Conservation (phyloP, 2,329 filamentous ascomycete genomes). For the Talaromyces sp. region DNA sequence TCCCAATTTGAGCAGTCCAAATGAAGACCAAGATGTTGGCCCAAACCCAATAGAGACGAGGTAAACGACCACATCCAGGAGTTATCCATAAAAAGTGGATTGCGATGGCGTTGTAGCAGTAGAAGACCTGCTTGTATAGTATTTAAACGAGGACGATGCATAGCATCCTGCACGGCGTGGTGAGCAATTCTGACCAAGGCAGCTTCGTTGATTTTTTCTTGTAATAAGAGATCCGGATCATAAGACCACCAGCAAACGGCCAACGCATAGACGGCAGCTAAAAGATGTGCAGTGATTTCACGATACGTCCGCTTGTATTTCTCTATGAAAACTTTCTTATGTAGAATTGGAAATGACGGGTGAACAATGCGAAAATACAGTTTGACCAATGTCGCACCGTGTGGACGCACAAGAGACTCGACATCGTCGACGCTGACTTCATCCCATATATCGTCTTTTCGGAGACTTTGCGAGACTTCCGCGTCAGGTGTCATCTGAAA, state of each 20-base stretch:
- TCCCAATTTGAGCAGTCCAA: slow-evolving; percentile 62
- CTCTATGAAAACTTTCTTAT: slow-evolving; percentile 75
- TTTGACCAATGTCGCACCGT: slow-evolving; percentile 73
- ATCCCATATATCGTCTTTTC: slow-evolving; percentile 6
- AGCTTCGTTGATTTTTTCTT: slow-evolving; percentile 23
- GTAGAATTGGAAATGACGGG: slow-evolving; percentile 76
- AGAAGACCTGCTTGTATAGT: slow-evolving; percentile 56
- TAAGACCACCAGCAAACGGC: slow-evolving; percentile 82
- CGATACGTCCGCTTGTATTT: slow-evolving; percentile 70
- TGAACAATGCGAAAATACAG: slow-evolving; percentile 80
- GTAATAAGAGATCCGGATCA: slow-evolving; percentile 28
- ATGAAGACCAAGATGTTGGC: slow-evolving; percentile 58
- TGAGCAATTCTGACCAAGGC: slow-evolving; percentile 40
- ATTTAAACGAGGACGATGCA: slow-evolving; percentile 54
- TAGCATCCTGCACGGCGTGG: slow-evolving; percentile 47
- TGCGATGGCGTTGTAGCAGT: slow-evolving; percentile 43
- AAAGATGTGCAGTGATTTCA: slow-evolving; percentile 70
- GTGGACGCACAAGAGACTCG: slow-evolving; percentile 70
- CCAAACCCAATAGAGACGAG: slow-evolving; percentile 55
- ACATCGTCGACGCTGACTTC: slow-evolving; percentile 35
- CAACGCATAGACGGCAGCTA: slow-evolving; percentile 73
- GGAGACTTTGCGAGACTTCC: slow-evolving; percentile 9
- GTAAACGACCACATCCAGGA: slow-evolving; percentile 47
- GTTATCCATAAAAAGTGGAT: slow-evolving; percentile 40
- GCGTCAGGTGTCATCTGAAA: slow-evolving; percentile 14